These are phyloP conservation scores for Suillus luteus DNA, from an alignment of 768 basidiomycete genomes.

Conservation along the genomic window DNA sequence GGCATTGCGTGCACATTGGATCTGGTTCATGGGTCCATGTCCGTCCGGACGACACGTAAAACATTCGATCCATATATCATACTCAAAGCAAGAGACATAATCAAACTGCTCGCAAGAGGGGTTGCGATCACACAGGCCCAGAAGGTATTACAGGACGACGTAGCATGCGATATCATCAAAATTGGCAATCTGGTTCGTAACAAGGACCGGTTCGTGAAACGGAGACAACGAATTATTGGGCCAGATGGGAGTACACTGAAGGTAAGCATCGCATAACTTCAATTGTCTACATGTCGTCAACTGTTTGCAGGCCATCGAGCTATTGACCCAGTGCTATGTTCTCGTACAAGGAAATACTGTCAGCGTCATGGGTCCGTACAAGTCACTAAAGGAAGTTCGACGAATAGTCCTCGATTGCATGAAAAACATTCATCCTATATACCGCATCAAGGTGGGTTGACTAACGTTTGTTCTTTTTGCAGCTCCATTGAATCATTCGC, in stretches of 20 bases:
- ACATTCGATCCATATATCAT: constrained; percentile 96
- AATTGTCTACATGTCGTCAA: constrained; percentile 5
- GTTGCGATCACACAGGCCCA: constrained; percentile 84
- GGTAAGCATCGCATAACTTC: constrained; percentile 42
- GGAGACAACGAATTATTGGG: constrained; percentile 94
- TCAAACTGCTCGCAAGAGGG: constrained; percentile 92
- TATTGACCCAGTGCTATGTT: constrained; percentile 95
- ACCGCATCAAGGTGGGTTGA: constrained; percentile 84
- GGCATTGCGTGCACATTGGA: constrained; percentile 91
- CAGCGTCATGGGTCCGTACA: constrained; percentile 96
- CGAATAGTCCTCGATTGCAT: constrained; percentile 98
- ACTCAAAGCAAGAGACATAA: constrained; percentile 92
- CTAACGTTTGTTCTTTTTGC: constrained; percentile 3
- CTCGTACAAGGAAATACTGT: constrained; percentile 98
- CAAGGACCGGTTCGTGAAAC: constrained; percentile 95
- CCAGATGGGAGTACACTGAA: constrained; percentile 97
- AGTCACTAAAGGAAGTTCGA: constrained; percentile 93
- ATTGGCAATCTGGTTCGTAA: constrained; percentile 93
- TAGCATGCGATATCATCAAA: constrained; percentile 97
- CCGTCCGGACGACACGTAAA: constrained; percentile 94
- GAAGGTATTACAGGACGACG: constrained; percentile 86
- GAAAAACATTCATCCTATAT: constrained; percentile 99
- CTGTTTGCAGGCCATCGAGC: constrained; percentile 83
- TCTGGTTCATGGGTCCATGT: constrained; percentile 96
- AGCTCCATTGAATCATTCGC: constrained; percentile 5